These are phyloP conservation scores for Tricholomella constricta DNA, from an alignment of 768 basidiomycete species.

Conservation along the genomic window DNA sequence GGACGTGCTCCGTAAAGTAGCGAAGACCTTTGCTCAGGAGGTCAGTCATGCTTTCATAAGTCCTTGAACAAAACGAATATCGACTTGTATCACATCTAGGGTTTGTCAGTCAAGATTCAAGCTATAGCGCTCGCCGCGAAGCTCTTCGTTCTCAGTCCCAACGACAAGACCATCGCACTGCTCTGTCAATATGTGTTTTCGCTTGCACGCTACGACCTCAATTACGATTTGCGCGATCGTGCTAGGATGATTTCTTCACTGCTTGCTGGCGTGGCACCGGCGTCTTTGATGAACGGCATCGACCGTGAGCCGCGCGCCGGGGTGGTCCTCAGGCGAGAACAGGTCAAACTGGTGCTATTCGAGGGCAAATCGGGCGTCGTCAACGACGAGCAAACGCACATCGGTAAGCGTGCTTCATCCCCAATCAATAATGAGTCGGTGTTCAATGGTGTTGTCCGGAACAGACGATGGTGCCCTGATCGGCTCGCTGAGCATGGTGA, in stretches of 20 bases:
- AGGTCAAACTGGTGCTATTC: slow-evolving; percentile 78
- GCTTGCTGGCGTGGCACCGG: slow-evolving; percentile 51
- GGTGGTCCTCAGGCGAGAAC: slow-evolving; percentile 80
- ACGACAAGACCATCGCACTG: slow-evolving; percentile 48
- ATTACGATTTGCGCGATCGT: slow-evolving; percentile 92
- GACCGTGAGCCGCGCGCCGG: slow-evolving; percentile 56
- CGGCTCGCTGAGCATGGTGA: slow-evolving; percentile 68
- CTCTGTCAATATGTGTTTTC: slow-evolving; percentile 75
- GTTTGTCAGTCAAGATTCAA: slow-evolving; percentile 75
- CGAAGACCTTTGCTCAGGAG: slow-evolving; percentile 73
- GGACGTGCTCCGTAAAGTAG: slow-evolving; percentile 81
- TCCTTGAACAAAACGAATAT: background rate
- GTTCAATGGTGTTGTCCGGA: slow-evolving; percentile 18
- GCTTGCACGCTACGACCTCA: slow-evolving; percentile 84
- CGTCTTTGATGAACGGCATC: slow-evolving; percentile 34
- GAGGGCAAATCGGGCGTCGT: slow-evolving; percentile 63
- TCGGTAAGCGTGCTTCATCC: slow-evolving; percentile 27
- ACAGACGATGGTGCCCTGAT: slow-evolving; percentile 47
- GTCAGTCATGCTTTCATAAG: slow-evolving; percentile 36
- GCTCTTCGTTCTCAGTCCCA: slow-evolving; percentile 68
- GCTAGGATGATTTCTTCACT: slow-evolving; percentile 77
- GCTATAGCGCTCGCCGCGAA: slow-evolving; percentile 86
- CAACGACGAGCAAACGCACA: slow-evolving; percentile 38
- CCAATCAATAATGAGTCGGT: background rate
- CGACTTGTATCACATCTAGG: slow-evolving; percentile 36